Base-by-base conservation (phyloP, 176 grass and related monocot species). In the Aegilops speltoides region DNA sequence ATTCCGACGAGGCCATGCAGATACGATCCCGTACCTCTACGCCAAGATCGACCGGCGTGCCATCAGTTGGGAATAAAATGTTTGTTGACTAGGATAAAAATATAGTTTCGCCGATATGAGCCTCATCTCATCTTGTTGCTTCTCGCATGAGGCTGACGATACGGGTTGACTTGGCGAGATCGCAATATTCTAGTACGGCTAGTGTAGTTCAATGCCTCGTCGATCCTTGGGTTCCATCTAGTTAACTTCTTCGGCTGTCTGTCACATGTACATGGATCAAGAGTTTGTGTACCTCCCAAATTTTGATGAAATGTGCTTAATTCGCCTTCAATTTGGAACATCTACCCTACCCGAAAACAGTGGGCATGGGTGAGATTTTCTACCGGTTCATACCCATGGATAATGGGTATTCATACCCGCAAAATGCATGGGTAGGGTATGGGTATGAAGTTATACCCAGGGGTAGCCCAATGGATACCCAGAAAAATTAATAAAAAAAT, bases 191-290 rank as follows among this genome's bases (percentile, higher is more conserved):
- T 57, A 57, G 29, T 10, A 41, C 40, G 0, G 40, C 40, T 41
- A 41, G 10, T 41, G 40, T 22, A 72, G 67, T 14, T 16, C 22
- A 32, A 17, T 41, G 73, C 73, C 12, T 41, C 50, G 4, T 52
- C 48, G 16, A 17, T 59, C 76, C 19, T 20, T 36, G 22, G 52
- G 26, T 67, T 12, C 79, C 23, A 28, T 43, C 54, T 79, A 2
- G 22, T 24, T 52, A 7, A 38, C 54, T 50, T 19, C 50, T 54
- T 73, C 14, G 52, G 74, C 65, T 84, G 65, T 78, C 22, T 62
- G 64, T 36, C 76, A 63, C 85, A 52, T 84, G 85, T 88, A 88
- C 48, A 91, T 88, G 89, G 66, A 87, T 91, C 80, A 84, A 84
- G 80, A 79, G 85, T 80, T 56, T 76, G 29, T 91, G 69, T 67